Evolutionary conservation across 306 rosid species (phyloP).

Genomic region (Casuarina cunninghamiana): DNA sequence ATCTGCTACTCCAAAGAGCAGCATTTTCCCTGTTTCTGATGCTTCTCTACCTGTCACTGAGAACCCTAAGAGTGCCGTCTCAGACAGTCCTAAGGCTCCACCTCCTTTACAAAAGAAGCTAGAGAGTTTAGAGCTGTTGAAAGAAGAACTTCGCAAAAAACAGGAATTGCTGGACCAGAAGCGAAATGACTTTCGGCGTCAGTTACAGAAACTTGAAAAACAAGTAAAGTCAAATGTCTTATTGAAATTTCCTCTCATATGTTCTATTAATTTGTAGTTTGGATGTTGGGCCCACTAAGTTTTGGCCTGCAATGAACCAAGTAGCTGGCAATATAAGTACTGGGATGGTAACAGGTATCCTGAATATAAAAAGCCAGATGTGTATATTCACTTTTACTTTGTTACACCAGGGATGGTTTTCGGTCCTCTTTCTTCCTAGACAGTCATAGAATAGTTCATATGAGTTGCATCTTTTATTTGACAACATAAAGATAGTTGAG

Average conservation of each 20-base stretch:
- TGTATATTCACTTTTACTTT: slow-evolving; percentile 16
- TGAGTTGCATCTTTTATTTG: slow-evolving; percentile 10
- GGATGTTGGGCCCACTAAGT: slow-evolving; percentile 13
- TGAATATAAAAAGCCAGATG: slow-evolving; percentile 8
- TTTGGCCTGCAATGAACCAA: slow-evolving; percentile 20
- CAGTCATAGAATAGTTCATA: slow-evolving; percentile 18
- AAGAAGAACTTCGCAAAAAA: slow-evolving; percentile 94
- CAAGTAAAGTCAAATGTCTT: slow-evolving; percentile 51
- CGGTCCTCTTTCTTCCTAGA: not conserved
- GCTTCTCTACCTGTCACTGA: slow-evolving; percentile 49
- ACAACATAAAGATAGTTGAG: slow-evolving; percentile 5
- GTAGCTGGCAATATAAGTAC: slow-evolving; percentile 11
- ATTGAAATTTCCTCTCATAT: slow-evolving; percentile 6
- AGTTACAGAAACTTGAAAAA: slow-evolving; percentile 77
- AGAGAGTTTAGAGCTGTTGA: slow-evolving; percentile 71
- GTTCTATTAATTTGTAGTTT: slow-evolving; percentile 9
- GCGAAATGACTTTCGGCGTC: slow-evolving; percentile 80
- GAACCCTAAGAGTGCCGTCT: slow-evolving; percentile 45
- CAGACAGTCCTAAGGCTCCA: slow-evolving; percentile 64
- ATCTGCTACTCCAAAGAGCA: slow-evolving; percentile 56
- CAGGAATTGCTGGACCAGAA: slow-evolving; percentile 93
- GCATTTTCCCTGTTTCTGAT: slow-evolving; percentile 36
- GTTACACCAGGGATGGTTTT: slow-evolving; percentile 1
- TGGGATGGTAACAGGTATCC: slow-evolving; percentile 15
- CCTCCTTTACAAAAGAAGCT: slow-evolving; percentile 82